These are phyloP conservation scores for Pseudophaeomoniella oleicola DNA, from an alignment of 2,329 filamentous ascomycete species.

Conservation along the genomic window DNA sequence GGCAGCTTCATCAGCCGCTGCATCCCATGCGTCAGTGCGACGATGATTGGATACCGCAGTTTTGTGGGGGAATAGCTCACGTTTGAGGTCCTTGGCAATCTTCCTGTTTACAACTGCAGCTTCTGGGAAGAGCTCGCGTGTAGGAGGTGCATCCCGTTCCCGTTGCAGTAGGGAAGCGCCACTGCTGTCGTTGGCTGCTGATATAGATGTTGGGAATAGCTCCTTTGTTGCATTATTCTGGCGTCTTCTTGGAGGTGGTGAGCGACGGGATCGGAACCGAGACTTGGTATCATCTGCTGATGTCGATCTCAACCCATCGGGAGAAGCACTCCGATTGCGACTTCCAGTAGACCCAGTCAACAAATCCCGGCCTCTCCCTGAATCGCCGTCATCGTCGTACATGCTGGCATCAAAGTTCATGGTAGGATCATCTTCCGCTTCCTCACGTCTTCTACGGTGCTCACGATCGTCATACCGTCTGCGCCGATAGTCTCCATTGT, in stretches of 20 bases:
- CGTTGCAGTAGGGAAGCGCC: constrained; percentile 19
- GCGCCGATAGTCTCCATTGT: constrained; percentile 27
- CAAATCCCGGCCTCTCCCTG: constrained; percentile 19
- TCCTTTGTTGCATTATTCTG: constrained; percentile 11
- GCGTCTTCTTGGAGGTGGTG: constrained; percentile 12
- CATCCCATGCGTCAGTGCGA: constrained; percentile 37
- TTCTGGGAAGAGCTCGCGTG: constrained; percentile 14
- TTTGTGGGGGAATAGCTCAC: constrained; percentile 44
- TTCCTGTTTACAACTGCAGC: constrained; percentile 18
- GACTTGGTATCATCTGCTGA: constrained; percentile 13
- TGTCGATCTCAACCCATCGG: constrained; percentile 26
- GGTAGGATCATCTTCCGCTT: constrained; percentile 4
- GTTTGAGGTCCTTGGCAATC: constrained; percentile 20
- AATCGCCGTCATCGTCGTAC: constrained; percentile 55
- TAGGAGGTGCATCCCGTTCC: constrained; percentile 25
- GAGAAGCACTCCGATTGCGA: constrained; percentile 47
- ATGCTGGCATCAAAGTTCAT: constrained; percentile 57
- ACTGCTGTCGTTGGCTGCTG: constrained; percentile 11
- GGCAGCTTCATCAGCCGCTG: constrained; percentile 38
- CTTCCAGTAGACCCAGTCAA: constrained; percentile 21
- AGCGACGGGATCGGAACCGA: constrained; percentile 19
- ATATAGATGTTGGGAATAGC: constrained; percentile 33
- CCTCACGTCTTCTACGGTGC: constrained; percentile 27
- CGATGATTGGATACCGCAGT: constrained; percentile 25
- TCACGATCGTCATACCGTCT: constrained; percentile 50